Conservation (phyloP, 208 protist species). For the Trypanosoma rangeli region DNA sequence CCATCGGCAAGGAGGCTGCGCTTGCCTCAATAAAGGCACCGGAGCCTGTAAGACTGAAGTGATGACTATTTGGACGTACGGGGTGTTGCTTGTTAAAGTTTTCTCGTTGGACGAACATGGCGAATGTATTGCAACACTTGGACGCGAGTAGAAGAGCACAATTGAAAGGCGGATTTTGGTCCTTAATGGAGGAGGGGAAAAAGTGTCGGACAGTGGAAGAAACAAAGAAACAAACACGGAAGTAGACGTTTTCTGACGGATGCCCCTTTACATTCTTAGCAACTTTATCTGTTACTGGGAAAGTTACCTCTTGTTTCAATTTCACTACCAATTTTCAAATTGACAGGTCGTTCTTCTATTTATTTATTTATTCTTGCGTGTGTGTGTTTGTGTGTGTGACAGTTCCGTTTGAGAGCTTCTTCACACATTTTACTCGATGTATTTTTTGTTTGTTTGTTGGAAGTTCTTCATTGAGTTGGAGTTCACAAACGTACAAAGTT, state of each 20-base stretch:
- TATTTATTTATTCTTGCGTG: background rate
- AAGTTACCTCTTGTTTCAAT: background rate
- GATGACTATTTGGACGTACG: background rate
- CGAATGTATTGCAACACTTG: background rate
- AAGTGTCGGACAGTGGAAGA: background rate
- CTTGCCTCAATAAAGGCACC: conserved; percentile 44
- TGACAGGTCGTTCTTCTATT: conserved; percentile 1
- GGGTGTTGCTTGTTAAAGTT: no score
- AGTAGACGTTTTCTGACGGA: background rate
- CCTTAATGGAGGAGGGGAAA: background rate
- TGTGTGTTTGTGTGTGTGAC: background rate
- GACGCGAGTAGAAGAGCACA: background rate
- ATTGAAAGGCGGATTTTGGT: background rate
- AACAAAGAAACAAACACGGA: no score
- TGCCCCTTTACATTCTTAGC: background rate
- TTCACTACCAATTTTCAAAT: background rate
- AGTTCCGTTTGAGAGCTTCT: background rate
- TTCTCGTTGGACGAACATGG: background rate
- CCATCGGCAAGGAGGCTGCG: conserved; percentile 77
- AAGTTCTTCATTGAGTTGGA: background rate
- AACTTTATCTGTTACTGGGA: background rate
- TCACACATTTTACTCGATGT: background rate
- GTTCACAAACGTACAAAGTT: background rate
- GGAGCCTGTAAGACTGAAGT: conserved; percentile 36
- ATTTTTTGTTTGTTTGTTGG: background rate